These are phyloP conservation scores for Lasiosphaeria ovina DNA, from an alignment of 495 filamentous ascomycete species.

Conservation along the genomic window DNA sequence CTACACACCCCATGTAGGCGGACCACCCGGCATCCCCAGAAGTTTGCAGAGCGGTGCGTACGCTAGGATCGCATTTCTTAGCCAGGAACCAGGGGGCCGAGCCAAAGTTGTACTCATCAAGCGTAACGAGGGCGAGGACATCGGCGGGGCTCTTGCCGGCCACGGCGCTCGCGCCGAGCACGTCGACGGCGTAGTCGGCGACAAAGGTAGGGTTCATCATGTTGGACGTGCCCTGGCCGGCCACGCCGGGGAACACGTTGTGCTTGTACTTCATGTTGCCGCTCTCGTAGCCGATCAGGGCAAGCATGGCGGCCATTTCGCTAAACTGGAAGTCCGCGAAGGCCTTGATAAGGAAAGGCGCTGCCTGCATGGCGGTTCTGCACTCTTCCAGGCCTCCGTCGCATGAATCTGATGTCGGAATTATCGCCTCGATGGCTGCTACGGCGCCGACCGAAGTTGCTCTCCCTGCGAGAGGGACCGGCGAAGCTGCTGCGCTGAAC, in stretches of 20 bases:
- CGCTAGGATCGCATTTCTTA: conserved; percentile 55
- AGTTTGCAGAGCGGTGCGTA: conserved; percentile 46
- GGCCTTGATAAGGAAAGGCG: conserved; percentile 41
- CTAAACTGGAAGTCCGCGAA: conserved; percentile 34
- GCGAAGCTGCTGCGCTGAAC: conserved; percentile 5
- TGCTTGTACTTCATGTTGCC: conserved; percentile 65
- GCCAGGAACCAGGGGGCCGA: conserved; percentile 73
- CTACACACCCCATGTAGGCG: conserved; percentile 67
- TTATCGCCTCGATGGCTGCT: conserved; percentile 50
- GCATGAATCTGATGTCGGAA: conserved; percentile 50
- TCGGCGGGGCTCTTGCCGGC: conserved; percentile 38
- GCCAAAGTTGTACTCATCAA: conserved; percentile 66
- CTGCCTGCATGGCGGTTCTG: conserved; percentile 62
- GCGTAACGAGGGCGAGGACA: conserved; percentile 57
- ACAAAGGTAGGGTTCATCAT: conserved; percentile 59
- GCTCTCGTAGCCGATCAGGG: conserved; percentile 66
- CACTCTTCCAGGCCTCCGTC: conserved; percentile 56
- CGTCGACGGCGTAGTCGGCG: conserved; percentile 56
- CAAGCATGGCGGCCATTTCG: conserved; percentile 63
- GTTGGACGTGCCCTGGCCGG: conserved; percentile 79
- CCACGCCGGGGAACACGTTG: conserved; percentile 54
- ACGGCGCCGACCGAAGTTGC: conserved; percentile 27
- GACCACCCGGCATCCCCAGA: conserved; percentile 57
- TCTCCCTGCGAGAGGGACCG: not conserved
- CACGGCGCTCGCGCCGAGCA: conserved; percentile 45